Conservation (phyloP, 2,329 filamentous ascomycete genomes). For the Xylaria sp. region DNA sequence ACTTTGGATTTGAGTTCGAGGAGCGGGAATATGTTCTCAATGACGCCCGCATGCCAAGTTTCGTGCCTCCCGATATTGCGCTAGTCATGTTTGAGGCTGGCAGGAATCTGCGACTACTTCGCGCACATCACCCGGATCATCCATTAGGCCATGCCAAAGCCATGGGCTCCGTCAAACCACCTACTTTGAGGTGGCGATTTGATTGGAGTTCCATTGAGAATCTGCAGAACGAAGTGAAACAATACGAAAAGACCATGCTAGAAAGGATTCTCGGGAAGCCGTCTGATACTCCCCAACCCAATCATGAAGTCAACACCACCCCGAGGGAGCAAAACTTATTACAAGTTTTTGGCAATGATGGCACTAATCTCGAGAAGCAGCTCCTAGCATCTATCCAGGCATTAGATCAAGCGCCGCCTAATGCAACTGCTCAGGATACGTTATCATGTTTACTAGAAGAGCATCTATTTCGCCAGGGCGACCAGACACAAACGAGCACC, state of each 20-base stretch:
- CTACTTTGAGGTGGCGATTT: conserved; percentile 70
- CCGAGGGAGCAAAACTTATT: conserved; percentile 37
- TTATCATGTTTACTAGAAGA: conserved; percentile 49
- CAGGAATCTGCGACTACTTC: conserved; percentile 74
- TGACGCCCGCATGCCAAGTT: conserved; percentile 69
- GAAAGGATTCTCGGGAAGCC: conserved; percentile 24
- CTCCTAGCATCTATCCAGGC: conserved; percentile 58
- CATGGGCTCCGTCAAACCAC: conserved; percentile 55
- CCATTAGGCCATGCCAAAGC: conserved; percentile 63
- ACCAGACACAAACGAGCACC: conserved; percentile 21
- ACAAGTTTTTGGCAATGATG: conserved; percentile 56
- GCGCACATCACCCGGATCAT: conserved; percentile 72
- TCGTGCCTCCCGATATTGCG: conserved; percentile 73
- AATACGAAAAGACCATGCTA: conserved; percentile 55
- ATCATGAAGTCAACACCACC: not conserved
- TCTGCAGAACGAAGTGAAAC: conserved; percentile 64
- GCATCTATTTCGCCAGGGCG: conserved; percentile 44
- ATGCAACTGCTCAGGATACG: conserved; percentile 38
- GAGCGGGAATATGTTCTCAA: conserved; percentile 69
- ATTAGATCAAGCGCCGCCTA: conserved; percentile 46
- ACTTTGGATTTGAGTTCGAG: conserved; percentile 61
- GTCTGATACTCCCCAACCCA: not conserved
- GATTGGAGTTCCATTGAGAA: conserved; percentile 71
- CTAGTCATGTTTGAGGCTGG: conserved; percentile 80
- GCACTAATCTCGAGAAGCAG: conserved; percentile 52